A percentile compares a stretch with the other conserved stretches of the same genome.
Conservation (phyloP, 805 yeast genomes). For the Candida lessepsii region DNA sequence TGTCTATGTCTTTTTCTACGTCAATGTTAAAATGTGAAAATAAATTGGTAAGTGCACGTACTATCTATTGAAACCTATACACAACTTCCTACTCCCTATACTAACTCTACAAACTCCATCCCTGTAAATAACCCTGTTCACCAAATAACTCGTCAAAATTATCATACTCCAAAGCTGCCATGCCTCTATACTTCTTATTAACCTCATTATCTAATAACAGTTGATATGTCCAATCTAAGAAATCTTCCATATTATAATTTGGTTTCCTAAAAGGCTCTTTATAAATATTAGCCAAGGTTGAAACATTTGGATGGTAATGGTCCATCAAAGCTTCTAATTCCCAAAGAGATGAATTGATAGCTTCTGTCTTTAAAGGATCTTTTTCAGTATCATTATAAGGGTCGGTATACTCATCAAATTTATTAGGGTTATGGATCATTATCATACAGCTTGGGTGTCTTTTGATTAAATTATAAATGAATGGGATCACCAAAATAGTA, state of each 20-base stretch:
- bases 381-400: conserved; percentile 62
- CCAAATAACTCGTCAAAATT: conserved; percentile 40
- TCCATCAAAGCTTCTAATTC: conserved; percentile 75
- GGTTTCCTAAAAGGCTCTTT: conserved; percentile 88
- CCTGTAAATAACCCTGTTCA: conserved; percentile 22
- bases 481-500: conserved; percentile 83
- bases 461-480: conserved; percentile 82
- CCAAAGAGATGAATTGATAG: conserved; percentile 88
- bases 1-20: too few relatives aligned
- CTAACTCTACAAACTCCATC: conserved; percentile 25
- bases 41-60: too few relatives aligned
- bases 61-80: too few relatives aligned
- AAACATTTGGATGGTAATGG: conserved; percentile 95
- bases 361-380: conserved; percentile 78
- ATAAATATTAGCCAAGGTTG: conserved; percentile 84
- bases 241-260: conserved; percentile 88
- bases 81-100: too few relatives aligned
- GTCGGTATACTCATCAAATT: conserved; percentile 43
- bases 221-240: conserved; percentile 84
- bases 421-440: conserved; percentile 60
- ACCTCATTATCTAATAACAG: conserved; percentile 63
- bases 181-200: conserved; percentile 62
- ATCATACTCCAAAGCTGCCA: conserved; percentile 79
- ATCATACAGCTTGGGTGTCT: conserved; percentile 94
- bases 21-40: too few relatives aligned